Conservation (phyloP, 2,329 filamentous ascomycete genomes). For the Volutella citrinella region DNA sequence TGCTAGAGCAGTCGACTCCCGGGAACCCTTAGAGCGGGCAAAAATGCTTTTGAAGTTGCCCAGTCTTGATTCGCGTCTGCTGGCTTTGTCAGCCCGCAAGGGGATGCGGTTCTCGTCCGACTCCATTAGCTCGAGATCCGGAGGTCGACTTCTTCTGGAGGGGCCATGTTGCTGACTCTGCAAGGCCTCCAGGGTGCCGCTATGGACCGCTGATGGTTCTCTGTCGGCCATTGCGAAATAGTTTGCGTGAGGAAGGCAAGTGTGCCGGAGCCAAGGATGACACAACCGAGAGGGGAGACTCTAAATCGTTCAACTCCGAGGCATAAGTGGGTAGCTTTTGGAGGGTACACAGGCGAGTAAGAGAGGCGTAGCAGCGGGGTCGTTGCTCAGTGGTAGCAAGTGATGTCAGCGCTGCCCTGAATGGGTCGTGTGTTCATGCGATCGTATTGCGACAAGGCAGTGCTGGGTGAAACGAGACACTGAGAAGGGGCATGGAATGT, state of each 20-base stretch:
- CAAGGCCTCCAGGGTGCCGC: slow-evolving; percentile 20
- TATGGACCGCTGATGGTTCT: slow-evolving; percentile 24
- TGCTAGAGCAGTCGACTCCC: slow-evolving; percentile 30
- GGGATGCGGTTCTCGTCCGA: slow-evolving; percentile 37
- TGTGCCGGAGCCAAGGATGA: neutral
- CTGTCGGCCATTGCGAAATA: slow-evolving; percentile 17
- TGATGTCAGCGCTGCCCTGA: too few species aligned
- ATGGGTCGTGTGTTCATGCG: too few species aligned
- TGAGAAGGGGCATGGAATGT: slow-evolving; percentile 17
- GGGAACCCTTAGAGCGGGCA: slow-evolving; percentile 39
- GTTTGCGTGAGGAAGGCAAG: neutral
- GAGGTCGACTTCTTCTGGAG: slow-evolving; percentile 22
- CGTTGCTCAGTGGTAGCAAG: too few species aligned
- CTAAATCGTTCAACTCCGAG: too few species aligned
- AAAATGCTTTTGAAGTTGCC: slow-evolving; percentile 49
- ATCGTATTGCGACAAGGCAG: too few species aligned
- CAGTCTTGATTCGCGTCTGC: slow-evolving; percentile 49
- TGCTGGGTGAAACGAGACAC: slow-evolving; percentile 4
- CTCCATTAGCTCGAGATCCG: slow-evolving; percentile 21
- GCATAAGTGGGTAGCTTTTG: too few species aligned
- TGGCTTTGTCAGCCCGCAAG: slow-evolving; percentile 40
- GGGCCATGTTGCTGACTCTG: slow-evolving; percentile 21
- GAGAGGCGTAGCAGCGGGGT: too few species aligned
- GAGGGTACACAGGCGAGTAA: too few species aligned
- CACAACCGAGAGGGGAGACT: neutral